A percentile compares a stretch with the other conserved stretches of the same genome.
These are phyloP conservation scores for Citropsis articulata DNA, from an alignment of 345 rosid genomes.

Conservation along the genomic window DNA sequence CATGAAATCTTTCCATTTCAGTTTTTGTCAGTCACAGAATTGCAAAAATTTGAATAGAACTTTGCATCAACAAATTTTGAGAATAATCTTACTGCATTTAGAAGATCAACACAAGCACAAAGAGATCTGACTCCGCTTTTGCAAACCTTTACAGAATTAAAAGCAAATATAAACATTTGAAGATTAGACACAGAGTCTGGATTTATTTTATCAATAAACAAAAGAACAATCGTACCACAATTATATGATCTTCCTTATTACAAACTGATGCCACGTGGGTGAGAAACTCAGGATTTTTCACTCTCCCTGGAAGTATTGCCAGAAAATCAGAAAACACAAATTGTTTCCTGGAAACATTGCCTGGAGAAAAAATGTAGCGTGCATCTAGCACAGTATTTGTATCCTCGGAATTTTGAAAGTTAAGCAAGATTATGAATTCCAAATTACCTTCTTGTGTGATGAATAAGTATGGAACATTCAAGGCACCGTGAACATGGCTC, in stretches of 20 bases:
- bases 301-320: conserved; percentile 26
- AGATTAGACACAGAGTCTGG: neutral
- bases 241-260: conserved; percentile 43
- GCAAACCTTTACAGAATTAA: conserved; percentile 22
- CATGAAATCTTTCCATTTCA: neutral
- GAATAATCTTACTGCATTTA: conserved; percentile 34
- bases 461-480: conserved; percentile 56
- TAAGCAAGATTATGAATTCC: neutral
- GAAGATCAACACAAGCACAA: conserved; percentile 41
- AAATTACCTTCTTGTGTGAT: conserved; percentile 44
- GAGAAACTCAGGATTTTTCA: conserved; percentile 47
- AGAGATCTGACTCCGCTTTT: conserved; percentile 33
- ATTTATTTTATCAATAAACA: neutral
- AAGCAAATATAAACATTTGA: neutral
- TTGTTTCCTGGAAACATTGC: no score
- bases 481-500: conserved; percentile 43
- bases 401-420: neutral
- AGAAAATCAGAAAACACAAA: no score
- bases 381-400: neutral
- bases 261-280: conserved; percentile 28
- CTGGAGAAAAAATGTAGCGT: neutral
- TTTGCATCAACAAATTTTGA: conserved; percentile 11
- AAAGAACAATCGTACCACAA: conserved; percentile 33
- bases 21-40: neutral
- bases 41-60: neutral